Evolutionary conservation across 169 alveolate genomes (phyloP).

Genomic region (Plasmodium billcollinsi): DNA sequence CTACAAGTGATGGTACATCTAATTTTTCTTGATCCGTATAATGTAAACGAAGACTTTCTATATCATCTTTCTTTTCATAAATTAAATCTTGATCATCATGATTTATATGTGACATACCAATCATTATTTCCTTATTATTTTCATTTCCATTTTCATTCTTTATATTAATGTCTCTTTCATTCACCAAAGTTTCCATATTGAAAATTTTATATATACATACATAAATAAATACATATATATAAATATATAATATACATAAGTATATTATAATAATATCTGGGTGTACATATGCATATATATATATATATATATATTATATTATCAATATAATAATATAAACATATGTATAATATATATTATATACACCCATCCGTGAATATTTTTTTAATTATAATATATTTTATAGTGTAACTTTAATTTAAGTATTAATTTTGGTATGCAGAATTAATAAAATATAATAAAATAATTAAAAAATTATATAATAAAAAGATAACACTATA

Average conservation of each 20-base stretch:
- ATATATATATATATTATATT: conserved; percentile 11
- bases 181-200: conserved; percentile 51
- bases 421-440: too few species aligned
- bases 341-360: too few species aligned
- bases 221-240: conserved; percentile 17
- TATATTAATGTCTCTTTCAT: conserved; percentile 10
- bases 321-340: background rate
- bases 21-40: conserved; percentile 55
- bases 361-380: too few species aligned
- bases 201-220: background rate
- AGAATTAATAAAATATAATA: too few species aligned
- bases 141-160: conserved; percentile 43
- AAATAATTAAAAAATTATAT: too few species aligned
- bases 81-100: conserved; percentile 6
- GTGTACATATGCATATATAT: conserved; percentile 1
- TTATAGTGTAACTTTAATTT: too few species aligned
- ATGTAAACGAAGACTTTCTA: conserved; percentile 7
- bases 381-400: too few species aligned
- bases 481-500: too few species aligned
- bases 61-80: conserved; percentile 56
- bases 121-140: conserved; percentile 14
- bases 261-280: background rate
- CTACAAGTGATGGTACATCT: conserved; percentile 71
- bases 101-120: background rate
- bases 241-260: conserved; percentile 8